Conservation (phyloP, 495 filamentous ascomycete species). For the Aspergillus saccharolyticus region DNA sequence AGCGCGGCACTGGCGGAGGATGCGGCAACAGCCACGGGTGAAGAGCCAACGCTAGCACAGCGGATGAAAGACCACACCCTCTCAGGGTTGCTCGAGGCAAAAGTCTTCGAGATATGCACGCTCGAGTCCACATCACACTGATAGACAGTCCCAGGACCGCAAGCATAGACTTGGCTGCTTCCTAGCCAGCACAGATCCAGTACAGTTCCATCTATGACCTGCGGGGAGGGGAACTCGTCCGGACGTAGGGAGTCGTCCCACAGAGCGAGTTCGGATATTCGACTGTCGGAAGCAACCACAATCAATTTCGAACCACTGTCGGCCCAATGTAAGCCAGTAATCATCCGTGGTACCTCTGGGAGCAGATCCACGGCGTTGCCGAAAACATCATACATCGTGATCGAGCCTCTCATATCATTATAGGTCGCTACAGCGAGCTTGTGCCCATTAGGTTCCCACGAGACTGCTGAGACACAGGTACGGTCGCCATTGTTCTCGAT, state of each 20-base stretch:
- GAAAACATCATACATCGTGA: conserved; percentile 62
- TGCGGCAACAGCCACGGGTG: conserved; percentile 34
- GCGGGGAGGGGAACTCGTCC: conserved; percentile 38
- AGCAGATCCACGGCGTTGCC: conserved; percentile 51
- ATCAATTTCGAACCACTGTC: conserved; percentile 35
- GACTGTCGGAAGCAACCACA: conserved; percentile 39
- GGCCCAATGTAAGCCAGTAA: conserved; percentile 41
- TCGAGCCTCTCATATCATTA: conserved; percentile 53
- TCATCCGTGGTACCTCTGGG: conserved; percentile 43
- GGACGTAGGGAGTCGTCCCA: conserved; percentile 42
- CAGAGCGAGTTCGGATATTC: conserved; percentile 39
- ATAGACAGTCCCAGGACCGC: conserved; percentile 36
- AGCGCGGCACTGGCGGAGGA: conserved; percentile 29
- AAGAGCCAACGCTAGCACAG: conserved; percentile 21
- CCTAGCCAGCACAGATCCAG: conserved; percentile 39
- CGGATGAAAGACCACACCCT: conserved; percentile 39
- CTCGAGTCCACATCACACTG: conserved; percentile 40
- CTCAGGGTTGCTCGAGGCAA: conserved; percentile 23
- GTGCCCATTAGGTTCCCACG: conserved; percentile 65
- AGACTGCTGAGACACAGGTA: conserved; percentile 51
- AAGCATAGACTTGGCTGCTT: conserved; percentile 32
- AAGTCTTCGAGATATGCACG: conserved; percentile 35
- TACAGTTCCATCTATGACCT: conserved; percentile 34
- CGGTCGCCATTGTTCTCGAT: conserved; percentile 31
- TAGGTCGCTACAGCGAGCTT: conserved; percentile 67